Conservation (phyloP, 2,329 filamentous ascomycete species). For the Aspergillus jensenii region DNA sequence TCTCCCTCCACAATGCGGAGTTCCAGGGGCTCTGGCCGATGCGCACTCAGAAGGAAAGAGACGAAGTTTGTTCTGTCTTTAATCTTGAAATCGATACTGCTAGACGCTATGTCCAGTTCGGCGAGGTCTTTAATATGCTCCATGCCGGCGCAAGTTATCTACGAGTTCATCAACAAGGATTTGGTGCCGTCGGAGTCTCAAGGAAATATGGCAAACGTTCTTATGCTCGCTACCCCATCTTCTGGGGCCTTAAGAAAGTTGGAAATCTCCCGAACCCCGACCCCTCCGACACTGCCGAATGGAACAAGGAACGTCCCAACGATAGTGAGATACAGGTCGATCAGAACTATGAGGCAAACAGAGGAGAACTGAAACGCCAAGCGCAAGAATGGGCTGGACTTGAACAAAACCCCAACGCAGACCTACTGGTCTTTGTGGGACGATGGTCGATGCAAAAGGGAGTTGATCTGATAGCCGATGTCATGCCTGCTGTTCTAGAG, state of each 20-base stretch:
- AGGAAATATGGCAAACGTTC: constrained; percentile 68
- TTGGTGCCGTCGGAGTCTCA: constrained; percentile 66
- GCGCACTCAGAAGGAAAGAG: constrained; percentile 59
- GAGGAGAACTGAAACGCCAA: constrained; percentile 57
- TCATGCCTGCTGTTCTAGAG: constrained; percentile 64
- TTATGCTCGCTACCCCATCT: constrained; percentile 66
- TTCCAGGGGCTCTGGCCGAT: constrained; percentile 70
- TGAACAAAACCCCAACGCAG: constrained; percentile 60
- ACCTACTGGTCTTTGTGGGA: constrained; percentile 68
- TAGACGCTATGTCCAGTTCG: constrained; percentile 64
- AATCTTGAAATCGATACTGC: constrained; percentile 60
- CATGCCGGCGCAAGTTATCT: constrained; percentile 67
- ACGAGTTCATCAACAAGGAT: constrained; percentile 66
- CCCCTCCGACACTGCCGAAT: constrained; percentile 63
- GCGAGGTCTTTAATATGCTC: constrained; percentile 67
- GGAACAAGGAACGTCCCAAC: constrained; percentile 55
- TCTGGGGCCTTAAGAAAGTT: constrained; percentile 65
- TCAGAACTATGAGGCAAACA: constrained; percentile 52
- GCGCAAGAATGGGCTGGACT: constrained; percentile 69
- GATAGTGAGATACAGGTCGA: constrained; percentile 54
- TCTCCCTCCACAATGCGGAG: constrained; percentile 68
- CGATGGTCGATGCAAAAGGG: constrained; percentile 71
- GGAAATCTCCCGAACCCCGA: constrained; percentile 66
- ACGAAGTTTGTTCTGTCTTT: constrained; percentile 65
- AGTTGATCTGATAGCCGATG: constrained; percentile 67